A percentile compares a stretch with the other conserved stretches of the same genome.
Conservation (phyloP, 495 filamentous ascomycete species). For the Xylaria curta region DNA sequence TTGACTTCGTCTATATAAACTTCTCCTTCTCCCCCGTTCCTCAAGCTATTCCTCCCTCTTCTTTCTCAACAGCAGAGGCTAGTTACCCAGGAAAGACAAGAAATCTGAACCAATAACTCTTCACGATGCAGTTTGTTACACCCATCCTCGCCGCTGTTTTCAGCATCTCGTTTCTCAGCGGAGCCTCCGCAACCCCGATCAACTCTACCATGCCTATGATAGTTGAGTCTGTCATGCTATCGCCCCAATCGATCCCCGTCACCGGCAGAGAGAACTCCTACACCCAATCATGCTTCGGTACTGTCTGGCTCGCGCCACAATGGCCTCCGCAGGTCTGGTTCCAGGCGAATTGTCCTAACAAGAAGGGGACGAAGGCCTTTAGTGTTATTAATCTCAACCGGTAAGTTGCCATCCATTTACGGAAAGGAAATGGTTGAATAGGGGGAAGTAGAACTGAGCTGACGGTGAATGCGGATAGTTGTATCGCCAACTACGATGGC, state of each 20-base stretch:
- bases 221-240: neutral
- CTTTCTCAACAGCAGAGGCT: neutral
- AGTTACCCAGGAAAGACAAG: neutral
- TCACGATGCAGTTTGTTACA: neutral
- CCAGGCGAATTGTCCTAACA: neutral
- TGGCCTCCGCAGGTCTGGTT: neutral
- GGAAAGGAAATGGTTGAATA: neutral
- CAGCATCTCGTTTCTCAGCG: neutral
- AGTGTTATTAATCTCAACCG: conserved; percentile 8
- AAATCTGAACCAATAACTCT: neutral
- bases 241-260: neutral
- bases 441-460: neutral
- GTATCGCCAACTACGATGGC: conserved; percentile 5
- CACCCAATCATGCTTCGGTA: neutral
- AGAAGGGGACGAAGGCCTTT: neutral
- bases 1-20: neutral
- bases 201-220: neutral
- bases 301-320: neutral
- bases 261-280: neutral
- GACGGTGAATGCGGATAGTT: neutral
- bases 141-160: neutral
- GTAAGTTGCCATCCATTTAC: neutral
- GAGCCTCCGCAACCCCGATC: neutral
- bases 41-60: neutral
- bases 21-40: neutral